phyloP scores from a whole-genome alignment of 202 grass and related monocot genomes.

The Setaria viridis region DNA sequence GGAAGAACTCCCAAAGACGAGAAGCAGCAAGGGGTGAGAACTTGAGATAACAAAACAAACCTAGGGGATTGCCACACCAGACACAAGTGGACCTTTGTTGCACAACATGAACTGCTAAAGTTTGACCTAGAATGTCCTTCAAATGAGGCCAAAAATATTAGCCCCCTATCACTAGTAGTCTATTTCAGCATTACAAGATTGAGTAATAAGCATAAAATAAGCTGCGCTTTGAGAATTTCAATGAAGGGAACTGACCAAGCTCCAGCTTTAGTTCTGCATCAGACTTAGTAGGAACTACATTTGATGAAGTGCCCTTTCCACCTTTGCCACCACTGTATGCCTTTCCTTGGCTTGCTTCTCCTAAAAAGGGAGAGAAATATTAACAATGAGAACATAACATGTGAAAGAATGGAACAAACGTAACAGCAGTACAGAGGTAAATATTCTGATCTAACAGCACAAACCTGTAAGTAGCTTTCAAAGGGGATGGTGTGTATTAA shows the following conservation, averaged over 20 bases:
- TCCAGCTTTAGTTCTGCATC: conserved; percentile 81
- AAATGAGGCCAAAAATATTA: background rate
- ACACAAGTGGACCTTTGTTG: background rate
- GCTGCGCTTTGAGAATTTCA: conserved; percentile 18
- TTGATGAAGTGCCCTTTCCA: conserved; percentile 56
- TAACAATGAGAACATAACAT: conserved; percentile 23
- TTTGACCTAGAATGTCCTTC: background rate
- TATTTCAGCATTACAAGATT: conserved; percentile 8
- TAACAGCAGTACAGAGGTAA: conserved; percentile 28
- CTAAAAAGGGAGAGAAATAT: conserved; percentile 35
- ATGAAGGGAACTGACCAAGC: conserved; percentile 61
- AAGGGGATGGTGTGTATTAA: conserved; percentile 25
- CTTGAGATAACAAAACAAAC: background rate
- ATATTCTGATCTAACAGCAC: conserved; percentile 2
- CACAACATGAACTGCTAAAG: background rate
- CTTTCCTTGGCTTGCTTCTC: conserved; percentile 66
- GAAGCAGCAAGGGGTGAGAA: conserved; percentile 2
- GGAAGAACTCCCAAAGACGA: conserved; percentile 8
- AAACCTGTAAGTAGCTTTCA: conserved; percentile 26
- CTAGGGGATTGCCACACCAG: background rate
- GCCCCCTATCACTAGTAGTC: background rate
- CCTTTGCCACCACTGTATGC: conserved; percentile 68
- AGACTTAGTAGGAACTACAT: conserved; percentile 60
- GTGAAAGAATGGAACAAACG: conserved; percentile 38
- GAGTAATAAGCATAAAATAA: conserved; percentile 27